These are phyloP conservation scores for Torulaspora globosa DNA, from an alignment of 1,139 yeast genomes.

Conservation along the genomic window DNA sequence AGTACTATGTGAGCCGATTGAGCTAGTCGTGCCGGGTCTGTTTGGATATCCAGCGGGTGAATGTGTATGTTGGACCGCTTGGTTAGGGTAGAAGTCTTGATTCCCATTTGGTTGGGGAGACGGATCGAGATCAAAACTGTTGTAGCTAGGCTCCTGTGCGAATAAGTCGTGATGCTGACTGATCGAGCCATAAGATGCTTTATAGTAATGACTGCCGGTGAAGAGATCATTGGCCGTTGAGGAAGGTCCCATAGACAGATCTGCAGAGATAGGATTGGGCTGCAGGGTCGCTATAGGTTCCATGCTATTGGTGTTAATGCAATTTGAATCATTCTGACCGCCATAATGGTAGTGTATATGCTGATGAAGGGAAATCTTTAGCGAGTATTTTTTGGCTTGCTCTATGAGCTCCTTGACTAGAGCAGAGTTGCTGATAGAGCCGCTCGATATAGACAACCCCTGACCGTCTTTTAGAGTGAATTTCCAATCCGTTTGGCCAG, in stretches of 20 bases:
- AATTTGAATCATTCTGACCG: constrained; percentile 10
- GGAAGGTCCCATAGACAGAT: constrained; percentile 3
- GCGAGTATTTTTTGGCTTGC: constrained; percentile 56
- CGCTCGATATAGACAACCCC: constrained; percentile 41
- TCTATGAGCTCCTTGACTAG: constrained; percentile 55
- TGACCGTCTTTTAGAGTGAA: constrained; percentile 39
- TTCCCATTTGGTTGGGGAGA: constrained; percentile 16
- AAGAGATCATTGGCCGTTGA: constrained; percentile 8
- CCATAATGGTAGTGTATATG: constrained; percentile 62
- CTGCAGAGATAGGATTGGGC: constrained; percentile 5
- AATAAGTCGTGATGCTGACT: constrained; percentile 21
- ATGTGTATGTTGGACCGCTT: constrained; percentile 6
- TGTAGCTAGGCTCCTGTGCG: constrained; percentile 25
- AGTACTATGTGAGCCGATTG: constrained; percentile 34
- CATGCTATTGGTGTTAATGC: constrained; percentile 7
- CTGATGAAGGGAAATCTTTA: constrained; percentile 73
- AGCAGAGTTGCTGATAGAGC: constrained; percentile 49
- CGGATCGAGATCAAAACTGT: constrained; percentile 23
- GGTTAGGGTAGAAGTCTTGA: constrained; percentile 3
- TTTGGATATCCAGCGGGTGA: constrained; percentile 10
- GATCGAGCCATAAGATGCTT: constrained; percentile 10
- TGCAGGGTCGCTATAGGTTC: constrained; percentile 6
- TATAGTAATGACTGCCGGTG: constrained; percentile 11
- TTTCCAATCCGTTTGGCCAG: constrained; percentile 40
- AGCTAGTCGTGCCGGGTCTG: constrained; percentile 21